phyloP scores from a whole-genome alignment of 441 rosid genomes.

The Adansonia gregorii region DNA sequence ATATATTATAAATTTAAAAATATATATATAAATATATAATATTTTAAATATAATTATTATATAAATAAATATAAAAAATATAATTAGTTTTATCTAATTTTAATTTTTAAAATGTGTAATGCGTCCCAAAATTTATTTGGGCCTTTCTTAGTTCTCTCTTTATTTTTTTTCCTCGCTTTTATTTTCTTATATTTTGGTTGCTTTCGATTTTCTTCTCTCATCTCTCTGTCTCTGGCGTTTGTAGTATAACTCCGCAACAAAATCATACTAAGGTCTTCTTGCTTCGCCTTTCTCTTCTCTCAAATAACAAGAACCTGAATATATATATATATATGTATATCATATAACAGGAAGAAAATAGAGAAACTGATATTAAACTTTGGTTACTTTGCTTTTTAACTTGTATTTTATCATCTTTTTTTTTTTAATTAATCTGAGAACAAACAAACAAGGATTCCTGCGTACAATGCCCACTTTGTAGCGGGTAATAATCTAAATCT shows the following conservation, averaged over 20 bases:
- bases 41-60: no score
- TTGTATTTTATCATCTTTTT: background rate
- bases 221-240: constrained; percentile 30
- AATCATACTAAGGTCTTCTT: constrained; percentile 1
- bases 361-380: constrained; percentile 4
- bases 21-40: no score
- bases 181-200: background rate
- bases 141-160: background rate
- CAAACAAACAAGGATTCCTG: constrained; percentile 36
- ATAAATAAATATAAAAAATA: no score
- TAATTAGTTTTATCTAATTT: background rate
- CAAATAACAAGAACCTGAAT: constrained; percentile 1
- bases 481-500: constrained; percentile 42
- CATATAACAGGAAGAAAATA: background rate
- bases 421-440: background rate
- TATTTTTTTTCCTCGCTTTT: background rate
- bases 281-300: background rate
- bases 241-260: constrained; percentile 37
- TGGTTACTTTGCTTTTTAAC: background rate
- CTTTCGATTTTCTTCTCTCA: background rate
- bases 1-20: no score
- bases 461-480: constrained; percentile 46
- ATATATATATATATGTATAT: background rate
- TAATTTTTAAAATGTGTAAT: background rate
- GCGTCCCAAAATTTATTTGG: constrained; percentile 1